Conservation (phyloP, 1,284 basidiomycete species). For the Fomitopsis pinicola region DNA sequence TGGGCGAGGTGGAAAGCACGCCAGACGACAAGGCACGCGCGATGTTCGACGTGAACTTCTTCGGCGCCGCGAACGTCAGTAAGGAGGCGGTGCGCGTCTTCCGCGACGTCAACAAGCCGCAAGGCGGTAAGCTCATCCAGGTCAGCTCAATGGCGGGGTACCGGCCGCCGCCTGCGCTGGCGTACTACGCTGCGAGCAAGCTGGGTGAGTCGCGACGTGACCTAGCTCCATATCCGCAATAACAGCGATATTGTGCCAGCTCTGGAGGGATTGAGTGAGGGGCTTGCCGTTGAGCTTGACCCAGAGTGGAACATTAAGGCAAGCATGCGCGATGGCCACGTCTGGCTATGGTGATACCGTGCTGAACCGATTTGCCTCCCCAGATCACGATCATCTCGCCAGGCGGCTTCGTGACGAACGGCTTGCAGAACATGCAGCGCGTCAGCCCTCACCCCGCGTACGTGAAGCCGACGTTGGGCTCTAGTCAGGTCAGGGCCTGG, state of each 20-base stretch:
- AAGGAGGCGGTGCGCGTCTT: constrained; percentile 30
- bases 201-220: constrained; percentile 12
- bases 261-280: constrained; percentile 29
- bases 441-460: constrained; percentile 4
- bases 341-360: background rate
- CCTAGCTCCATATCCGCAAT: too few species aligned
- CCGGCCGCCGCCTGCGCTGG: constrained; percentile 14
- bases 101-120: constrained; percentile 30
- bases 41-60: constrained; percentile 34
- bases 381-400: constrained; percentile 9
- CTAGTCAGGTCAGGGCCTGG: background rate
- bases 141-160: constrained; percentile 23
- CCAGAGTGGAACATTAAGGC: constrained; percentile 40
- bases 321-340: background rate
- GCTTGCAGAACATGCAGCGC: background rate
- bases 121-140: constrained; percentile 28
- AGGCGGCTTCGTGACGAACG: constrained; percentile 2
- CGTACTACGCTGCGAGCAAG: constrained; percentile 27
- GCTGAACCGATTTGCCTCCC: background rate
- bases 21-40: constrained; percentile 25
- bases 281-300: constrained; percentile 29
- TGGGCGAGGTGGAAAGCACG: constrained; percentile 33
- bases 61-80: constrained; percentile 29
- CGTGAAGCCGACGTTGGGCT: background rate
- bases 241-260: background rate